Conservation (phyloP, 768 basidiomycete species). For the Mycena floridula region DNA sequence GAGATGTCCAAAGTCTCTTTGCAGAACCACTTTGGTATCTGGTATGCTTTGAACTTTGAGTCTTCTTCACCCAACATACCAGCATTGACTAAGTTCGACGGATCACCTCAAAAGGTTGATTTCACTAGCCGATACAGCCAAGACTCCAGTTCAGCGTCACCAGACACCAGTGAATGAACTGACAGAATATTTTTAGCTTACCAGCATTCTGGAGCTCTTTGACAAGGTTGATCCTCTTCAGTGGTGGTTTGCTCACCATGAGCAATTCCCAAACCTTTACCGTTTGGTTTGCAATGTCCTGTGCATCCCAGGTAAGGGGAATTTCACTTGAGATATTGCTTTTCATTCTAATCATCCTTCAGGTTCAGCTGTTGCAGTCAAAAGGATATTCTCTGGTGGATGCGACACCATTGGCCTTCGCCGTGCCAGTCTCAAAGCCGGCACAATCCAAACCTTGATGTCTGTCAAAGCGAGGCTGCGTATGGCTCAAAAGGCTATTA, state of each 20-base stretch:
- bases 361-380: conserved; percentile 13
- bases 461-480: conserved; percentile 7
- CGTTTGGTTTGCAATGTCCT: conserved; percentile 1
- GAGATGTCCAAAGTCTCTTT: too few relatives aligned
- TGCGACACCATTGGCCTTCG: conserved; percentile 10
- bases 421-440: conserved; percentile 8
- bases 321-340: not conserved
- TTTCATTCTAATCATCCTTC: not conserved
- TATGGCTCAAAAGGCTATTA: not conserved
- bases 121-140: not conserved
- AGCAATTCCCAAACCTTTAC: conserved; percentile 7
- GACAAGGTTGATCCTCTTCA: conserved; percentile 2
- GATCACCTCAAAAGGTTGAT: conserved; percentile 2
- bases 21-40: too few relatives aligned
- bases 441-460: conserved; percentile 9
- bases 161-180: conserved; percentile 5
- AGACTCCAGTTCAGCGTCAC: not conserved
- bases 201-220: conserved; percentile 2
- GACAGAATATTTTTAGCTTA: conserved; percentile 1
- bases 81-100: too few relatives aligned
- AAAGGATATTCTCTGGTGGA: conserved; percentile 6
- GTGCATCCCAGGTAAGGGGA: conserved; percentile 3
- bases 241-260: conserved; percentile 7
- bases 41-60: too few relatives aligned
- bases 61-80: too few relatives aligned